Base-by-base conservation (phyloP, 2,329 filamentous ascomycete species). In the Xenosphaeropsis pyriputrescens region DNA sequence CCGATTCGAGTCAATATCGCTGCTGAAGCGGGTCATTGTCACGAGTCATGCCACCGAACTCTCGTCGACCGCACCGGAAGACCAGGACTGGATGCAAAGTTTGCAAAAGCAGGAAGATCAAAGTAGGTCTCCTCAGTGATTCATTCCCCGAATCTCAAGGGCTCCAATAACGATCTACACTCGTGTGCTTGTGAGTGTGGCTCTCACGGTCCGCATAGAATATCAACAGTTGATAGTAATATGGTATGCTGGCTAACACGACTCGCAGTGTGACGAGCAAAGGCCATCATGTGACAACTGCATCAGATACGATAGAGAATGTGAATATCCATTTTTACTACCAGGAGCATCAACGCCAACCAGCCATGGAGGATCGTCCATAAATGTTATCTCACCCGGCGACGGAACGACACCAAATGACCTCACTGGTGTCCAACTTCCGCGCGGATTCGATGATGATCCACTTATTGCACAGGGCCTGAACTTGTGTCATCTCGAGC, bases 401-500 rank as follows among this genome's bases (percentile, higher is more conserved):
- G 22, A 26, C 3, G 22, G 22, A 9, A 26, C 8, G 8, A 26
- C 22, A 6, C 22, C 22, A 26, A 26, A 26, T 26, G 22, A 26
- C 22, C 4, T 9, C 22, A 26, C 7, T 19, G 18, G 18, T 5
- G 18, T 8, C 12, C 22, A 6, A 6, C 22, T 26, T 26, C 4
- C 22, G 12, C 4, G 22, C 22, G 22, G 8, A 9, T 26, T 26
- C 22, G 22, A 26, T 26, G 8, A 3, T 11, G 22, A 26, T 26
- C 8, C 22, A 26, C 12, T 26, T 26, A 26, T 6, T 26, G 22
- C 7, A 26, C 22, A 26, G 8, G 8, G 22, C 5, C 14, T 35
- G 18, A 35, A 35, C 12, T 18, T 35, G 9, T 16, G 17, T 15
- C 61, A 68, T 32, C 55, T 68, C 6, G 64, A 69, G 45, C 56